A percentile compares a stretch with the other conserved stretches of the same genome.
phyloP scores from a whole-genome alignment of 2,329 filamentous ascomycete genomes.

The Elsinoe ampelina region DNA sequence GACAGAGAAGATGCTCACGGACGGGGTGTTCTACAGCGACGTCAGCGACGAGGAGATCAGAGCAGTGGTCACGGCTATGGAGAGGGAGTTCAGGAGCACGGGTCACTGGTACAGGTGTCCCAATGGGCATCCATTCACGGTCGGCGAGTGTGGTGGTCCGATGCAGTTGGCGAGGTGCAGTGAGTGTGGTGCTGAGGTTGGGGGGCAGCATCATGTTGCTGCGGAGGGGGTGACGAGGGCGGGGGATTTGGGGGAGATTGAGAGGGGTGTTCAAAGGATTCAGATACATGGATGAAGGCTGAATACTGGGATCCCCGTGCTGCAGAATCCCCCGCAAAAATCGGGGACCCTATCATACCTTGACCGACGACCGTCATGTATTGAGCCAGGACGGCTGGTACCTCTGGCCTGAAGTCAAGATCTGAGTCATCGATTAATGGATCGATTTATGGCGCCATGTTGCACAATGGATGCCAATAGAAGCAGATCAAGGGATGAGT shows the following conservation, averaged over 20 bases:
- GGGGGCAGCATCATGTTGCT: slow-evolving; percentile 44
- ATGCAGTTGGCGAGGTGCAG: slow-evolving; percentile 54
- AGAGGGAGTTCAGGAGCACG: slow-evolving; percentile 32
- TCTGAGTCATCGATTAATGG: too few relatives aligned
- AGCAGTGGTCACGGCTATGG: slow-evolving; percentile 41
- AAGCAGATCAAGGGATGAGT: too few relatives aligned
- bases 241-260: slow-evolving; percentile 30
- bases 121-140: slow-evolving; percentile 44
- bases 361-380: too few relatives aligned
- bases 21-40: slow-evolving; percentile 39
- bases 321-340: too few relatives aligned
- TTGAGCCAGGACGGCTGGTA: too few relatives aligned
- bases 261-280: slow-evolving; percentile 28
- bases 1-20: slow-evolving; percentile 38
- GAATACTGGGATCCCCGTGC: too few relatives aligned
- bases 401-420: too few relatives aligned
- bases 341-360: too few relatives aligned
- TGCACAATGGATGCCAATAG: too few relatives aligned
- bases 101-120: slow-evolving; percentile 55
- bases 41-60: slow-evolving; percentile 40
- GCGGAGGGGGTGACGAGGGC: slow-evolving; percentile 45
- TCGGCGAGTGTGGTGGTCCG: slow-evolving; percentile 42
- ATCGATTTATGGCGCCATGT: too few relatives aligned
- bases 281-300: too few relatives aligned
- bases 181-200: slow-evolving; percentile 50